Percentiles rank a stretch among this genome's conserved stretches.
These are phyloP conservation scores for Maudiozyma pseudohumilis DNA, from an alignment of 805 yeast species.

Conservation along the genomic window DNA sequence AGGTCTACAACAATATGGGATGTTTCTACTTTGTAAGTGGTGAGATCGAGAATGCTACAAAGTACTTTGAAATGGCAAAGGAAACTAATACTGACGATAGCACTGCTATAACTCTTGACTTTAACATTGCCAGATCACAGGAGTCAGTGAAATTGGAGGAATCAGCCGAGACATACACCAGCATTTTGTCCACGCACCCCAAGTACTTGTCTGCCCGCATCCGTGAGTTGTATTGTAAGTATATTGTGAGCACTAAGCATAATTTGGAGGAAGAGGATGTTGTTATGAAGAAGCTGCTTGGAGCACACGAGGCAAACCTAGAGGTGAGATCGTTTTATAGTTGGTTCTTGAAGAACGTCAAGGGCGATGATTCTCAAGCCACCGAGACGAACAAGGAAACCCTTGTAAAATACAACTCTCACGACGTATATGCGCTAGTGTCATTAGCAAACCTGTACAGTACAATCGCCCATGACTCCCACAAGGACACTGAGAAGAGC, in stretches of 20 bases:
- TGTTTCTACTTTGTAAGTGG: slow-evolving; percentile 65
- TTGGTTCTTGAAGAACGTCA: slow-evolving; percentile 64
- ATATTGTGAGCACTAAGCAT: slow-evolving; percentile 35
- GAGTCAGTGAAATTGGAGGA: slow-evolving; percentile 36
- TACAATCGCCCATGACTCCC: slow-evolving; percentile 63
- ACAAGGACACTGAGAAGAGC: slow-evolving; percentile 37
- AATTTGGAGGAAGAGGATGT: slow-evolving; percentile 4
- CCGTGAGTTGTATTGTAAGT: slow-evolving; percentile 55
- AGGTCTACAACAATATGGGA: slow-evolving; percentile 73
- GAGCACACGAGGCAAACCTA: slow-evolving; percentile 46
- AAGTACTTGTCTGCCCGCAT: slow-evolving; percentile 65
- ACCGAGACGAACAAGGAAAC: slow-evolving; percentile 79
- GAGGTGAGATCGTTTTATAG: slow-evolving; percentile 88
- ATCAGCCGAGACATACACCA: slow-evolving; percentile 36
- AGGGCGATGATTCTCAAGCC: slow-evolving; percentile 44
- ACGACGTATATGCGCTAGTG: slow-evolving; percentile 80
- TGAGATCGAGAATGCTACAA: slow-evolving; percentile 46
- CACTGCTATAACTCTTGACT: slow-evolving; percentile 40
- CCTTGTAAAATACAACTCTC: slow-evolving; percentile 69
- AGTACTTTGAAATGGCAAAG: slow-evolving; percentile 42
- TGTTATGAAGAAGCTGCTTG: slow-evolving; percentile 41
- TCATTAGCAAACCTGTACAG: slow-evolving; percentile 86
- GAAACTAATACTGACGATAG: slow-evolving; percentile 23
- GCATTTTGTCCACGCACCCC: slow-evolving; percentile 52
- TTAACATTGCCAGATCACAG: slow-evolving; percentile 67